Base-by-base conservation (phyloP, 805 yeast species). In the Starmerella khaoyaiensis region DNA sequence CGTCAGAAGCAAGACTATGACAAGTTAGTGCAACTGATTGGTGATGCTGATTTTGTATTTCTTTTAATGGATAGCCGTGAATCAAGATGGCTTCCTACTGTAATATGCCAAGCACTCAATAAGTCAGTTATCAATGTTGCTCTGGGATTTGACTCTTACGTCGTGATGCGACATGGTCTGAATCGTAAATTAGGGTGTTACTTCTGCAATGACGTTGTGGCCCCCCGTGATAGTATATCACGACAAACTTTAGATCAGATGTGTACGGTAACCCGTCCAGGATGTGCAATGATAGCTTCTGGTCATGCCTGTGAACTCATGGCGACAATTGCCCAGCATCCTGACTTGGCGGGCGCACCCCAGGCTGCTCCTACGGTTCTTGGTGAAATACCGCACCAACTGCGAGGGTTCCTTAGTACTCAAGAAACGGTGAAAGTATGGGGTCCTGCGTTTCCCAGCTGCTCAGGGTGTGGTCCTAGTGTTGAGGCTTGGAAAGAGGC, bases 181-280 rank as follows among this genome's bases (percentile, higher is more conserved):
- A 30, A 39, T 17, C 48, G 46, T 2, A 62, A 76, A 26, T 57
- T 86, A 29, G 98, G 99, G 0, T 90, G 99, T 57, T 90, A 90
- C 59, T 90, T 79, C 57, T 90, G 99, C 58, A 82, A 83, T 55
- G 98, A 90, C 55, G 86, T 90, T 7, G 83, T 83, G 36, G 97
- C 96, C 0, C 98, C 99, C 0, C 64, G 74, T 2, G 94, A 90
- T 55, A 78, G 93, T 40, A 60, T 82, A n/a, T 67, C 81, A 0
- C 93, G 84, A 52, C 66, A 94, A 35, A 80, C 96, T 0, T 62
- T 90, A 39, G 99, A 90, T 59, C 97, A 90, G 58, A 90, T 90
- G 96, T 90, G 99, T 54, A 90, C 99, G 0, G 98, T 90, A 1
- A 90, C 98, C 0, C 65, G 98, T 28, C 97, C 99, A 0, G 98